These are phyloP conservation scores for Phytophthora rubi DNA, from an alignment of 352 stramenopile species.

Conservation along the genomic window DNA sequence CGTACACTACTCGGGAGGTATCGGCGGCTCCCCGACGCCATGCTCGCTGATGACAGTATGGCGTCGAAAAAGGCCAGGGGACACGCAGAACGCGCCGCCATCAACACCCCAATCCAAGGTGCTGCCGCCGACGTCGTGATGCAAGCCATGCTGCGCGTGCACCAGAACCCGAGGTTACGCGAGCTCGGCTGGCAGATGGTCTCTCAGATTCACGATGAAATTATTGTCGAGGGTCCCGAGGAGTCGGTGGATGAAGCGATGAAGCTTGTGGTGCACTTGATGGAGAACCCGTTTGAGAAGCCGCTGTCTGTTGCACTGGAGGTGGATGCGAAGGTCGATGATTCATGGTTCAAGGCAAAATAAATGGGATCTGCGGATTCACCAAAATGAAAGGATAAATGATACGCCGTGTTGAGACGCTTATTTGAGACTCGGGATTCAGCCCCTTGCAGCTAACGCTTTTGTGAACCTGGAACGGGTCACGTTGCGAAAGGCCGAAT, in stretches of 20 bases:
- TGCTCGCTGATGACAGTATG: conserved; percentile 63
- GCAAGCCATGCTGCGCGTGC: conserved; percentile 99
- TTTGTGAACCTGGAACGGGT: too few relatives aligned
- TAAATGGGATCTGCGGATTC: conserved; percentile 45
- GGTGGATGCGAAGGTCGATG: conserved; percentile 94
- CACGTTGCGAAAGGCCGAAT: too few relatives aligned
- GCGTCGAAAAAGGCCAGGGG: conserved; percentile 72
- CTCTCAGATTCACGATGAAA: conserved; percentile 99
- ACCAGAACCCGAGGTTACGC: conserved; percentile 91
- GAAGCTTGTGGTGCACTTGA: conserved; percentile 90
- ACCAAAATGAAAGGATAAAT: too few relatives aligned
- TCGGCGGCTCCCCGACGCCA: conserved; percentile 95
- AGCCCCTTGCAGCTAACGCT: too few relatives aligned
- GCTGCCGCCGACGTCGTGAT: conserved; percentile 99
- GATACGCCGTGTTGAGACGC: too few relatives aligned
- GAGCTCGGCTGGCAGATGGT: conserved; percentile 98
- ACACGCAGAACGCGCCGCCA: conserved; percentile 95
- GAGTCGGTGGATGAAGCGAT: conserved; percentile 95
- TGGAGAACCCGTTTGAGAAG: conserved; percentile 98
- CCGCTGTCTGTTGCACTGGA: conserved; percentile 89
- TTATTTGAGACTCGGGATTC: too few relatives aligned
- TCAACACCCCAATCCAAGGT: conserved; percentile 99
- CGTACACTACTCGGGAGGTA: conserved; percentile 98
- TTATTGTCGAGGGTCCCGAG: conserved; percentile 99
- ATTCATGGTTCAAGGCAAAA: conserved; percentile 99